Conservation (phyloP, 2,329 filamentous ascomycete species). For the Magnaporthiopsis poae region DNA sequence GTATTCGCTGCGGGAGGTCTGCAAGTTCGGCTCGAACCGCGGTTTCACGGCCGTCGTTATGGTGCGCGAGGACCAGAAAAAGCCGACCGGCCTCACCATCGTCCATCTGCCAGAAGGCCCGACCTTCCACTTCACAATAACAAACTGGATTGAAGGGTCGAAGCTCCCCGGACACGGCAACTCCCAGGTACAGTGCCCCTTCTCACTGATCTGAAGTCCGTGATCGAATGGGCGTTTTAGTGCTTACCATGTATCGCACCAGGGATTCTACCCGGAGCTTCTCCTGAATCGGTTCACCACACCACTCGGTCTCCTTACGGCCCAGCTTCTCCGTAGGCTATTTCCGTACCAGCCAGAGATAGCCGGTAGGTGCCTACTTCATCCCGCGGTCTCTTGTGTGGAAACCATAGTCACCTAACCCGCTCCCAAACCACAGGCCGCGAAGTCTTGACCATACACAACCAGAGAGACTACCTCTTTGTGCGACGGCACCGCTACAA, state of each 20-base stretch:
- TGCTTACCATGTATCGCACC: not conserved
- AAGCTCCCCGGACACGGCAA: conserved; percentile 82
- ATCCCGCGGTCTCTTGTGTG: not conserved
- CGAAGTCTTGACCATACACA: conserved; percentile 86
- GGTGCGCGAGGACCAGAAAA: conserved; percentile 81
- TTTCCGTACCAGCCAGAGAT: conserved; percentile 78
- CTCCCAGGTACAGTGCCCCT: conserved; percentile 26
- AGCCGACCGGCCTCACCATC: conserved; percentile 69
- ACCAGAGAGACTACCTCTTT: conserved; percentile 94
- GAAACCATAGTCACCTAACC: not conserved
- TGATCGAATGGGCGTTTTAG: conserved; percentile 36
- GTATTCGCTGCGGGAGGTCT: conserved; percentile 85
- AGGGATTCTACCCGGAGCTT: conserved; percentile 8
- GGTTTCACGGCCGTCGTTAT: conserved; percentile 78
- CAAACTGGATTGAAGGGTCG: conserved; percentile 81
- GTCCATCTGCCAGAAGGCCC: conserved; percentile 76
- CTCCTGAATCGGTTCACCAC: conserved; percentile 58
- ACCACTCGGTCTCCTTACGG: conserved; percentile 77
- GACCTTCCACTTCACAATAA: conserved; percentile 84
- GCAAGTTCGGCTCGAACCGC: conserved; percentile 70
- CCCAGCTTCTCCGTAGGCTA: conserved; percentile 69
- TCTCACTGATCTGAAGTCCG: no score
- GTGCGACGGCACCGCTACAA: conserved; percentile 82
- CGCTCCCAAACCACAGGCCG: conserved; percentile 48
- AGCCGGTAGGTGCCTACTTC: conserved; percentile 39